Conservation (phyloP, 176 grass and related monocot species). For the Elymus sibiricus region DNA sequence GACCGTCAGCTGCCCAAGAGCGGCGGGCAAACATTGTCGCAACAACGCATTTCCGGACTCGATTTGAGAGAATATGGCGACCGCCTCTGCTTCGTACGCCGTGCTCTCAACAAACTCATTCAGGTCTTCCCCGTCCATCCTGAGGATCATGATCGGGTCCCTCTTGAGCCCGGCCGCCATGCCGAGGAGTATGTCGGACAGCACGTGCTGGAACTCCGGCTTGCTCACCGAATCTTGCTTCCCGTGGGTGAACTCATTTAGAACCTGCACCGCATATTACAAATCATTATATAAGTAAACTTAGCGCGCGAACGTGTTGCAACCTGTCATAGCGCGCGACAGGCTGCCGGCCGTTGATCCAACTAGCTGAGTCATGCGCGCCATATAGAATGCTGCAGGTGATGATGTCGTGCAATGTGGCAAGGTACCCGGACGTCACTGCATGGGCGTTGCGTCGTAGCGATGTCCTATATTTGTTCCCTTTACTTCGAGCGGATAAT, state of each 20-base stretch:
- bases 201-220: constrained; percentile 57
- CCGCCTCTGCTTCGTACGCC: constrained; percentile 45
- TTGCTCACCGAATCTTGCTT: constrained; percentile 71
- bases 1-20: constrained; percentile 63
- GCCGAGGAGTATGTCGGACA: constrained; percentile 67
- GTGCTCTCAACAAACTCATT: constrained; percentile 57
- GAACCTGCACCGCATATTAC: constrained; percentile 33
- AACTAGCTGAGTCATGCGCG: no score
- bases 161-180: constrained; percentile 88
- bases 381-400: no score
- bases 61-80: constrained; percentile 54
- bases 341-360: no score
- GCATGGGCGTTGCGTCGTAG: no score
- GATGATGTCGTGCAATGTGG: no score
- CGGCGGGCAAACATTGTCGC: constrained; percentile 42
- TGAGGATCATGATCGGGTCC: constrained; percentile 80
- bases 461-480: no score
- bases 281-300: background rate
- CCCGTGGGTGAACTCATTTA: constrained; percentile 72
- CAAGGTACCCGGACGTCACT: no score
- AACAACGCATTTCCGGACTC: constrained; percentile 13
- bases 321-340: no score
- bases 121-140: constrained; percentile 84
- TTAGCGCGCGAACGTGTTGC: no score
- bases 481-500: no score